Percentiles rank a stretch among this genome's conserved stretches.
These are phyloP conservation scores for Tolypocladium amazonense DNA, from an alignment of 2,329 filamentous ascomycete species.

Conservation along the genomic window DNA sequence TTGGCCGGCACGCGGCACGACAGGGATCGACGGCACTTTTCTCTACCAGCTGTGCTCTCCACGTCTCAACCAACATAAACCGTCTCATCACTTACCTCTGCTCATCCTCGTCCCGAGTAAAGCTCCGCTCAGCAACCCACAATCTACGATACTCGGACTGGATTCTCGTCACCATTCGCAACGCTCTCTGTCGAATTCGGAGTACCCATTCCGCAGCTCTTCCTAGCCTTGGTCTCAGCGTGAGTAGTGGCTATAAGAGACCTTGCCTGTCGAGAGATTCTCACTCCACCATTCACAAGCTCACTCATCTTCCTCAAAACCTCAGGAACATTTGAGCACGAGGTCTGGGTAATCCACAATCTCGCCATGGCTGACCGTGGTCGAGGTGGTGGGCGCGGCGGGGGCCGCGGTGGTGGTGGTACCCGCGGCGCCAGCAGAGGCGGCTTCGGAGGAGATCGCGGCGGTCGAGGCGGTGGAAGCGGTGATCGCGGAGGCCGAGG, in stretches of 20 bases:
- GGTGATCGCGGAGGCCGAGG: slow-evolving; percentile 5
- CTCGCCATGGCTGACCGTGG: slow-evolving; percentile 16
- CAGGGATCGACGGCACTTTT: background rate
- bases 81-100: background rate
- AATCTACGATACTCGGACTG: background rate
- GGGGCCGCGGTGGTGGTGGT: slow-evolving; percentile 1
- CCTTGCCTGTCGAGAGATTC: background rate
- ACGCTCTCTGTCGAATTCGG: background rate
- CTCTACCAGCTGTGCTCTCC: background rate
- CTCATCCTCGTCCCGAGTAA: background rate
- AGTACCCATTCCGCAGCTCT: background rate
- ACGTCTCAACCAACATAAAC: background rate
- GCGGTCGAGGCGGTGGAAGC: background rate
- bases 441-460: slow-evolving; percentile 3
- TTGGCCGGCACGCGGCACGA: background rate
- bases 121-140: background rate
- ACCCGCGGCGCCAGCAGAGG: slow-evolving; percentile 8
- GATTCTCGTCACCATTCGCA: background rate
- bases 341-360: background rate
- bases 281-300: background rate
- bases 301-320: background rate
- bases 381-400: slow-evolving; percentile 10
- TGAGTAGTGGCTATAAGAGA: background rate
- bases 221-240: background rate
- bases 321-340: background rate